Evolutionary conservation across 768 basidiomycete genomes (phyloP), one percentile per base, ranked within the genome.

Genomic region (Zangia roseola): DNA sequence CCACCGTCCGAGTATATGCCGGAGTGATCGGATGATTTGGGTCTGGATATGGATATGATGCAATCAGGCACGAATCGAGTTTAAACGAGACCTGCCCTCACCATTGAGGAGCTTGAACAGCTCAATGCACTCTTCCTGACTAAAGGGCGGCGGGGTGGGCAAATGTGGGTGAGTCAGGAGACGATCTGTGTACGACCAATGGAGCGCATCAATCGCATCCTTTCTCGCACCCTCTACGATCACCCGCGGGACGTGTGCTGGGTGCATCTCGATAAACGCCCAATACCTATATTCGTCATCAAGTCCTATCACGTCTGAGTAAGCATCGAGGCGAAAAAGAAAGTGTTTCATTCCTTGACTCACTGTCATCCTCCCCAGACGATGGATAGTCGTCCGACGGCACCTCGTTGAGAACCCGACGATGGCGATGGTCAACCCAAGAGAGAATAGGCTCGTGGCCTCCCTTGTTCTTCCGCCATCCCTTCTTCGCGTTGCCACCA

Each of bases 161-260:
- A 49, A 42, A 21, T 74, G 74, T 10, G 81, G 71, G 13, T 83
- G 75, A 1, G 85, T 83, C 9, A 91, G 74, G 10, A 91, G 67
- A 38, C 83, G 85, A 59, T 91, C 89, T 3, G 89, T 86, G 68
- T 86, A 89, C 9, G 85, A 81, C 90, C 91, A 92, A 20, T 80
- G 86, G 54, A 92, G 70, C 0, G 80, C 79, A 45, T 91, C 86
- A 59, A 86, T 73, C 1, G 90, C 90, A 55, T 92, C 89, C 0
- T 71, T 67, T 41, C 76, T 76, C 10, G 84, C 83, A 36, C 73
- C 75, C 7, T 68, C 58, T 8, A 84, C 78, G 23, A 91, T 71
- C 26, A n/a, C 57, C n/a, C 33, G 57, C 0, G 75, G 60, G 8
- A 74, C 70, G 62, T 92, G 90, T 0, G 86, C 86, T 0, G 90